Base-by-base conservation (phyloP, 2,329 filamentous ascomycete genomes). In the Xylaria sp. region DNA sequence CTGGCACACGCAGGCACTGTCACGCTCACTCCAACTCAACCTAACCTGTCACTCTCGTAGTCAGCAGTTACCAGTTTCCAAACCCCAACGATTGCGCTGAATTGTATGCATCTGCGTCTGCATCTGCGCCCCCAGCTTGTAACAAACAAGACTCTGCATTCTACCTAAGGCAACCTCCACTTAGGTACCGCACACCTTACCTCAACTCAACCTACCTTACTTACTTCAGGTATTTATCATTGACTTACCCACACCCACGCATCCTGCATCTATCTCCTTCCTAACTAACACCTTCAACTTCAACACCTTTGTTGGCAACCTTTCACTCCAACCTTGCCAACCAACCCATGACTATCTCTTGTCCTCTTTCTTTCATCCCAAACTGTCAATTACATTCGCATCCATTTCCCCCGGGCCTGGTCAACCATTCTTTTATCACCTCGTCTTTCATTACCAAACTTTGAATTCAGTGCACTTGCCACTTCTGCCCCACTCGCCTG, bases 241-340 rank as follows among this genome's bases (percentile, higher is more conserved):
- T 36, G 2, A 36, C 34, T 36, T 36, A 36, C 19, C n/a, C n/a
- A 24, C 47, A 24, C 19, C 47, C 47, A 50, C 47, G 12, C 47
- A 11, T 50, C n/a, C 12, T 12, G 19, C 47, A n/a, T 5, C 21
- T 24, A n/a, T 2, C 21, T 24, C 11, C 19, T 48, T 57, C n/a
- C 47, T n/a, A 39, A 61, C 36, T 12, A 32, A 24, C 39, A 58
- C 53, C 24, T 27, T 27, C 45, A 24, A 7, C 24, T 27, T 27
- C 45, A 24, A 7, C 17, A 34, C 27, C 64, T 67, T 60, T 69
- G 67, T 67, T 62, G 27, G 45, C n/a, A 53, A 56, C 19, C 36
- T 42, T 39, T n/a, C 57, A 39, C 42, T 47, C 21, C n/a, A n/a
- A 54, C 27, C 12, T 64, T 17, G 24, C 32, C 45, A 27, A 48